Evolutionary conservation across 169 alveolate genomes (phyloP).

Genomic region (Amoebophrya sp.): DNA sequence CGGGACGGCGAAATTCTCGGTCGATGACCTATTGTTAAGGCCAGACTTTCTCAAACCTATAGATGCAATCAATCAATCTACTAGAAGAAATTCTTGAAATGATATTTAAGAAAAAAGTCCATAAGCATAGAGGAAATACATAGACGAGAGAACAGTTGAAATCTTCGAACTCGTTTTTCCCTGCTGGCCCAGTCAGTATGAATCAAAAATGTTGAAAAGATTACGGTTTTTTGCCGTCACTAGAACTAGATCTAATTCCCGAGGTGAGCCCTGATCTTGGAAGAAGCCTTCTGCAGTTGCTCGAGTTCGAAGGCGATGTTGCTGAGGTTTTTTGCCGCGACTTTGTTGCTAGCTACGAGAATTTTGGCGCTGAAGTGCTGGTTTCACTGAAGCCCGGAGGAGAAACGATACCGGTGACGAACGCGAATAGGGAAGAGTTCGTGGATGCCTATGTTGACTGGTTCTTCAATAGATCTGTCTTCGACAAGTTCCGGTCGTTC

Average conservation of each 20-base stretch:
- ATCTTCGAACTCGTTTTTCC: no score
- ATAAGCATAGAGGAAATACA: no score
- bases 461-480: neutral
- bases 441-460: neutral
- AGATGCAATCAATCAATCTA: no score
- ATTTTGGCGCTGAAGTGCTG: neutral
- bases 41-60: no score
- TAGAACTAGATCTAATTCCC: no score
- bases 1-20: neutral
- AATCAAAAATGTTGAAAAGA: no score
- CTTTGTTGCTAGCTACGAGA: constrained; percentile 17
- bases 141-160: no score
- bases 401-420: neutral
- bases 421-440: neutral
- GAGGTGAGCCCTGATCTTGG: constrained; percentile 66
- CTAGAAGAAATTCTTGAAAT: no score
- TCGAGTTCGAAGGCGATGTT: constrained; percentile 14
- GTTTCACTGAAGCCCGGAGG: neutral
- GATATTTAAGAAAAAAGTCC: no score
- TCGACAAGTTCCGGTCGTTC: neutral
- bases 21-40: constrained; percentile 67
- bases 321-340: constrained; percentile 28
- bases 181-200: no score
- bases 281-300: constrained; percentile 33
- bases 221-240: no score